Base-by-base conservation (phyloP, 257 asterid species). In the Scutellaria galericulata region DNA sequence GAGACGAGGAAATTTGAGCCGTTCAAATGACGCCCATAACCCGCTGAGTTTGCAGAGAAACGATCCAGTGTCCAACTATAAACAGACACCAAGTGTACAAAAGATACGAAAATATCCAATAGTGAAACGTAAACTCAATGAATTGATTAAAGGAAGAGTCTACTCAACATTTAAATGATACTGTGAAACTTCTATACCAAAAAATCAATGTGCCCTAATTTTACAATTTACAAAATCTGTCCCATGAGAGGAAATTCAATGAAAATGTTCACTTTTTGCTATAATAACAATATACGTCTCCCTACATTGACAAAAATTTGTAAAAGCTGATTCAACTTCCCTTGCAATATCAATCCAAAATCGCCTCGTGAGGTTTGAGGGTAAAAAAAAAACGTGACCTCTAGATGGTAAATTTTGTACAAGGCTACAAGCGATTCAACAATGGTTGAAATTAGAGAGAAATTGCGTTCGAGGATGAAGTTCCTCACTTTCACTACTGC, bases 161-260 rank as follows among this genome's bases (percentile, higher is more conserved):
- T 13, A 58, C 18, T 57, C 63, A n/a, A 65, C 75, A 72, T 60
- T 72, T 72, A 72, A 71, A 72, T 14, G n/a, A 46, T 57, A 41
- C 7, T 63, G 27, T 48, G 64, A 9, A 66, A 58, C 65, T 65
- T 57, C 54, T 65, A 65, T 6, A 59, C 57, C 65, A 46, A 27
- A 35, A 6, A 56, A n/a, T 18, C 20, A 14, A 72, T 15, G 18
- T 35, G 44, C 56, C 52, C 67, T 52, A 78, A 15, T 24, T 56
- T 44, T 59, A 70, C 61, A 54, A 57, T 74, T 50, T 79, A 74
- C 79, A 63, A 64, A 68, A 37, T 35, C 11, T 18, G 35, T 50
- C 54, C 27, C 57, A 41, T 10, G 53, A 22, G 12, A 41, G 13
- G 20, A 66, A 51, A 59, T 9, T 8, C n/a, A 5, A 14, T 10